Percentiles rank a stretch among this genome's conserved stretches.
phyloP scores from a whole-genome alignment of 352 stramenopile genomes.

The Phytophthora fragariae region DNA sequence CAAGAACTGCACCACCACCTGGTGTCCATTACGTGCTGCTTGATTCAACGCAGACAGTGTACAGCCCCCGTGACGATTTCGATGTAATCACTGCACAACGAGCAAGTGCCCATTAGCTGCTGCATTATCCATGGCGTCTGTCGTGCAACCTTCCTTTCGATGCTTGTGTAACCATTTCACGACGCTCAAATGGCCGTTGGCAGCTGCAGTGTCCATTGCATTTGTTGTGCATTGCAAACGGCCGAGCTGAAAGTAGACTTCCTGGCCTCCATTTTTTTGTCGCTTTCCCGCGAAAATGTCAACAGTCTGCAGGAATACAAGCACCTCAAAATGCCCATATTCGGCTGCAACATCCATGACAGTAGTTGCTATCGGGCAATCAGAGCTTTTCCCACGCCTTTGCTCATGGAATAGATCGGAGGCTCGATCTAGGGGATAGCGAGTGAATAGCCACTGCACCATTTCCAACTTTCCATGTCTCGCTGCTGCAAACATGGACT shows the following conservation, averaged over 20 bases:
- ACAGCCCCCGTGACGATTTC: background rate
- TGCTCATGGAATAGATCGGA: background rate
- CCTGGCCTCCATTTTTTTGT: background rate
- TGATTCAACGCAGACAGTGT: background rate
- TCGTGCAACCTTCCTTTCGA: background rate
- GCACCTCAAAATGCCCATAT: background rate
- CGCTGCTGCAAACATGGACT: background rate
- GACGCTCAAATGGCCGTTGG: background rate
- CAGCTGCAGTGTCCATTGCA: conserved; percentile 2
- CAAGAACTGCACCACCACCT: background rate
- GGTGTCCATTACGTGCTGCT: background rate
- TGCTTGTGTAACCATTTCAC: conserved; percentile 1
- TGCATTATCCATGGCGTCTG: background rate
- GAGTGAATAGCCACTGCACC: background rate
- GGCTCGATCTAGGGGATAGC: background rate
- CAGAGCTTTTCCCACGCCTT: background rate
- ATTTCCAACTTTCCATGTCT: too few relatives aligned
- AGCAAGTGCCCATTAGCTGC: background rate
- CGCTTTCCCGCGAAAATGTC: background rate
- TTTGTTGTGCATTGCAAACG: background rate
- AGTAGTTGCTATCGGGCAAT: background rate
- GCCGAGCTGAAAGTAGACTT: background rate
- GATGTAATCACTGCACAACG: conserved; percentile 1
- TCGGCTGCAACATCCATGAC: background rate
- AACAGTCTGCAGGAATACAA: background rate